Evolutionary conservation across 2,329 filamentous ascomycete genomes (phyloP).

Genomic region (Aureobasidium lini): DNA sequence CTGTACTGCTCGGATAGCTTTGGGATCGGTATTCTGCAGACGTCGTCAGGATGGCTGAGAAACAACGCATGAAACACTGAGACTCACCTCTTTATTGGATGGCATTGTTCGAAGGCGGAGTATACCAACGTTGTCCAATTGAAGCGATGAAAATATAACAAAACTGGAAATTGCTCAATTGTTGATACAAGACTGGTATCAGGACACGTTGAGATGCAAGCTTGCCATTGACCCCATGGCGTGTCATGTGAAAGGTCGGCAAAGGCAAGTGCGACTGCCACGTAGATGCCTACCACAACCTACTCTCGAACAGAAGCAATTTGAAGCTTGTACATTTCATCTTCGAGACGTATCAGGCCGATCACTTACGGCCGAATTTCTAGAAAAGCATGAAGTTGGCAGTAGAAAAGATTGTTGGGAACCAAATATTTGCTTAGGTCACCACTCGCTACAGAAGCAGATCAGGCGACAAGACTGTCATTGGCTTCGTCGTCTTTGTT

Average conservation of each 20-base stretch:
- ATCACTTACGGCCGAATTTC: background rate
- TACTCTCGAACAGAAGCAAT: background rate
- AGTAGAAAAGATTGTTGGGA: background rate
- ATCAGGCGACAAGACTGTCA: background rate
- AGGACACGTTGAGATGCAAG: background rate
- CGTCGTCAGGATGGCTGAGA: background rate
- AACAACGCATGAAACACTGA: too few species aligned
- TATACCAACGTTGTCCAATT: background rate
- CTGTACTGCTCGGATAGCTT: background rate
- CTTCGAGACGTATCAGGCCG: background rate
- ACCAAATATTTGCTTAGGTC: background rate
- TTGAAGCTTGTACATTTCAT: too few species aligned
- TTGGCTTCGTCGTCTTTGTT: background rate
- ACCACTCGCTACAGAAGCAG: background rate
- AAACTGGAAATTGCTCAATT: background rate
- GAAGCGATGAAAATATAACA: background rate
- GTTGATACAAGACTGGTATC: background rate
- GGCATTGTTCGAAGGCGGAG: background rate
- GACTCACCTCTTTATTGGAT: conserved; percentile 6
- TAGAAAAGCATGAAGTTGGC: background rate
- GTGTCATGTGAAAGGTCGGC: background rate
- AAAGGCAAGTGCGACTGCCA: background rate
- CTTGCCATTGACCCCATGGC: background rate
- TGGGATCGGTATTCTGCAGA: background rate
- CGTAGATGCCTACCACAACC: background rate